phyloP scores from a whole-genome alignment of 2,329 filamentous ascomycete genomes.

The Aspergillus chevalieri region DNA sequence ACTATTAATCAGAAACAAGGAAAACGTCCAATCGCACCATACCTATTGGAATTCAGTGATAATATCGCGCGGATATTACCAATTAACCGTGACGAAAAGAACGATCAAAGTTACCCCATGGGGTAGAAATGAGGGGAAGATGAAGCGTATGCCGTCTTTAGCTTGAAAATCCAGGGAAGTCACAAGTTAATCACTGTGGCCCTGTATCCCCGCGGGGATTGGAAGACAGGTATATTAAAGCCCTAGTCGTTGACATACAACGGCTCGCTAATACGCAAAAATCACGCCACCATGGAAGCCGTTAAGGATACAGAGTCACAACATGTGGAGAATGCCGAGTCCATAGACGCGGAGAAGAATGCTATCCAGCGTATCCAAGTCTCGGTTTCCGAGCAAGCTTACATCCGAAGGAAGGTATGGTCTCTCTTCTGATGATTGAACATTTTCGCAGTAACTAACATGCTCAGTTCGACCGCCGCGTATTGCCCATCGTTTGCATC shows the following conservation, averaged over 20 bases:
- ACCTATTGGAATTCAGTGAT: too few relatives aligned
- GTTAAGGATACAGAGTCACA: constrained; percentile 1
- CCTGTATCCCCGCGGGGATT: background rate
- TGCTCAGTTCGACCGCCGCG: constrained; percentile 14
- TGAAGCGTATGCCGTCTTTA: background rate
- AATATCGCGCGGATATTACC: background rate
- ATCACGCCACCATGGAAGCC: too few relatives aligned
- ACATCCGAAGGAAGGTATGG: constrained; percentile 10
- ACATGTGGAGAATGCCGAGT: background rate
- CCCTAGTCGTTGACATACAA: background rate
- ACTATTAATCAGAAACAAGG: too few relatives aligned
- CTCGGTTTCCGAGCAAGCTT: constrained; percentile 6
- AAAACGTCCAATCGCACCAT: too few relatives aligned
- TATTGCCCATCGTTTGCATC: constrained; percentile 18
- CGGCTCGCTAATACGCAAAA: too few relatives aligned
- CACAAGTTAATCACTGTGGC: too few relatives aligned
- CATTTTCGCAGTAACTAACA: background rate
- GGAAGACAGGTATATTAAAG: background rate
- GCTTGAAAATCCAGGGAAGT: background rate
- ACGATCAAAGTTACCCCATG: background rate
- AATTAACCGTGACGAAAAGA: constrained; percentile 1
- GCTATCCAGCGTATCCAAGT: background rate
- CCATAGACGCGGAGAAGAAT: background rate
- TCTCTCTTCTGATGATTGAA: background rate
- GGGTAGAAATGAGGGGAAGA: background rate